Base-by-base conservation (phyloP, 1,139 yeast species). In the Saccharomyces hybrid region DNA sequence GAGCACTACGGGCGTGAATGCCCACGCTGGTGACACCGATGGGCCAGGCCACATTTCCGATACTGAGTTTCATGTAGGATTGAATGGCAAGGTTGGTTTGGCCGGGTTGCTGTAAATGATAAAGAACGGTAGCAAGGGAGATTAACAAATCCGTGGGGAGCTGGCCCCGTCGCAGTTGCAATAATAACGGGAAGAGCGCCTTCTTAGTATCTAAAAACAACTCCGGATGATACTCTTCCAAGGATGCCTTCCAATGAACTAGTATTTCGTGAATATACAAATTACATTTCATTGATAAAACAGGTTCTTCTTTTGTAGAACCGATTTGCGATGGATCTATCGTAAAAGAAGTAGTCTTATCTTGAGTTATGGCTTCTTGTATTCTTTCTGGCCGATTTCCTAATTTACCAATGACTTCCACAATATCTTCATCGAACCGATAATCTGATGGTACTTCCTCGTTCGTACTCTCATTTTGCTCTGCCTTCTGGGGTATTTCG, bases 21-120 rank as follows among this genome's bases (percentile, higher is more conserved):
- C 95, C 91, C n/a, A 88, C 87, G 54, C 82, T 81, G 11, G 83
- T 75, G 9, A 89, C 88, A 41, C 97, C 97, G 59, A 89, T 86
- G 2, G 97, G 97, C 96, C 96, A 89, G 1, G 95, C 93, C 1
- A 87, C 89, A 61, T 88, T 88, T 1, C 97, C 97, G 34, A 89
- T 84, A 64, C 95, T 85, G 59, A 89, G 73, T 60, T 85, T 80
- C 77, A 88, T 75, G 66, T 89, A 89, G 42, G 84, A 76, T 62
- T 86, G 88, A 57, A 81, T 80, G 4, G 96, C 91, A 52, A 74
- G 74, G 44, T 73, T 70, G 62, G 69, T 83, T 38, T 84, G 76
- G 14, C 71, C 66, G n/a, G 55, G 51, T 9, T 71, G 67, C 68
- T 89, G 96, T 25, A 87, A 53, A 62, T 84, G 77, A 63, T 78